phyloP scores from a whole-genome alignment of 2,329 filamentous ascomycete genomes.

The Colletotrichum caudatum region DNA sequence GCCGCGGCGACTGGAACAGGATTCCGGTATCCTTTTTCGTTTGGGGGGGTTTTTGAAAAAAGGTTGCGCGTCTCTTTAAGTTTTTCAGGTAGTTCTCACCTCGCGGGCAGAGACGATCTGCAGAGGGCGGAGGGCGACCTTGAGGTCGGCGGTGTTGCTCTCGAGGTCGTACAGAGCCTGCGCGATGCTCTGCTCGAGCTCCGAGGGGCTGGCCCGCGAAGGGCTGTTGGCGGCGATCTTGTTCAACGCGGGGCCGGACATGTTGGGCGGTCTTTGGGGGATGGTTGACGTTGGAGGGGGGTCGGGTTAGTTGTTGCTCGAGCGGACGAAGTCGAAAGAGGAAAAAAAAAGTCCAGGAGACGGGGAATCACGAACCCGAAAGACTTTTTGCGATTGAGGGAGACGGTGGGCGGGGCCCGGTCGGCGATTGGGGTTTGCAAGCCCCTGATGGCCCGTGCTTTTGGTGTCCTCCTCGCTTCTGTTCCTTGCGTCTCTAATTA shows the following conservation, averaged over 20 bases:
- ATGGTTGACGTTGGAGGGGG: constrained; percentile 37
- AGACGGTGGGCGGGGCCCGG: constrained; percentile 22
- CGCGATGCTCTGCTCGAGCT: constrained; percentile 97
- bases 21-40: constrained; percentile 10
- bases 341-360: background rate
- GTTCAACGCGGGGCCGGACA: constrained; percentile 82
- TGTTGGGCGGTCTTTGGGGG: constrained; percentile 61
- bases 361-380: background rate
- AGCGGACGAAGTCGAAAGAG: constrained; percentile 32
- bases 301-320: constrained; percentile 40
- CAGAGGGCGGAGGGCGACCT: constrained; percentile 93
- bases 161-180: constrained; percentile 98
- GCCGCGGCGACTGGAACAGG: constrained; percentile 41
- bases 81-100: constrained; percentile 77
- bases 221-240: constrained; percentile 99
- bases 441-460: constrained; percentile 39
- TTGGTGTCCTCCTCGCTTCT: background rate
- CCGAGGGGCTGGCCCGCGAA: constrained; percentile 93
- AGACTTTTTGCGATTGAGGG: constrained; percentile 16
- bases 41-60: background rate
- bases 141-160: constrained; percentile 99
- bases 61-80: constrained; percentile 31
- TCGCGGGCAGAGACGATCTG: constrained; percentile 99
- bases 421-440: constrained; percentile 44
- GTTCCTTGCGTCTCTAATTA: background rate